These are phyloP conservation scores for Epipyxis sp. DNA, from an alignment of 108 stramenopile genomes.

Conservation along the genomic window DNA sequence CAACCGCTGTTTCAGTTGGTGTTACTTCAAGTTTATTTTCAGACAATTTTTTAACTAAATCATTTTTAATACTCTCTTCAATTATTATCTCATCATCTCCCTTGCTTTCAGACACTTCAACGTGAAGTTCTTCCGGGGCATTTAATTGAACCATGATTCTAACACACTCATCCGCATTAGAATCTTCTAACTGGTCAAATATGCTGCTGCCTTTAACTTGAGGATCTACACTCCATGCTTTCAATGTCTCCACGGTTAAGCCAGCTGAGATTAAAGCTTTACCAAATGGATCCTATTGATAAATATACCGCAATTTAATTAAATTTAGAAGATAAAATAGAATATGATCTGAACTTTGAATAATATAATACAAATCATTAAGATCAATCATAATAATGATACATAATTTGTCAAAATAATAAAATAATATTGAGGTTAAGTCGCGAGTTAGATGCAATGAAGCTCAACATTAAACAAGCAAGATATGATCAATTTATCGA, in stretches of 20 bases:
- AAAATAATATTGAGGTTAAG: neutral
- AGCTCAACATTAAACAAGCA: neutral
- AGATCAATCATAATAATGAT: no score
- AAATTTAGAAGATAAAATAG: no score
- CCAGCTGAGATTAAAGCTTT: neutral
- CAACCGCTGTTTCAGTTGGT: no score
- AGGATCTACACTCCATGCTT: constrained; percentile 25
- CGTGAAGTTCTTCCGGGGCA: neutral
- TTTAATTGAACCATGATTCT: neutral
- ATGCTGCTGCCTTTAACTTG: constrained; percentile 28
- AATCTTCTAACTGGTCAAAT: constrained; percentile 23
- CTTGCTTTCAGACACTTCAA: neutral
- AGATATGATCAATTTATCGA: neutral
- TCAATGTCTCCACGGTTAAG: constrained; percentile 14
- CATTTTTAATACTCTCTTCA: neutral
- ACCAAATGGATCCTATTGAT: constrained; percentile 29
- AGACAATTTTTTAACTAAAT: no score
- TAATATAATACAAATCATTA: no score
- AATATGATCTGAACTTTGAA: no score
- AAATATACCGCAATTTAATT: no score
- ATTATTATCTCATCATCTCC: neutral
- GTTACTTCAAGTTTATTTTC: no score
- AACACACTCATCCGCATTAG: constrained; percentile 14
- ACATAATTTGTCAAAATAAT: neutral
- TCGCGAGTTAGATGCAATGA: no score